Base-by-base conservation (phyloP, 164 flowering plant species). In the Annona squamosa region DNA sequence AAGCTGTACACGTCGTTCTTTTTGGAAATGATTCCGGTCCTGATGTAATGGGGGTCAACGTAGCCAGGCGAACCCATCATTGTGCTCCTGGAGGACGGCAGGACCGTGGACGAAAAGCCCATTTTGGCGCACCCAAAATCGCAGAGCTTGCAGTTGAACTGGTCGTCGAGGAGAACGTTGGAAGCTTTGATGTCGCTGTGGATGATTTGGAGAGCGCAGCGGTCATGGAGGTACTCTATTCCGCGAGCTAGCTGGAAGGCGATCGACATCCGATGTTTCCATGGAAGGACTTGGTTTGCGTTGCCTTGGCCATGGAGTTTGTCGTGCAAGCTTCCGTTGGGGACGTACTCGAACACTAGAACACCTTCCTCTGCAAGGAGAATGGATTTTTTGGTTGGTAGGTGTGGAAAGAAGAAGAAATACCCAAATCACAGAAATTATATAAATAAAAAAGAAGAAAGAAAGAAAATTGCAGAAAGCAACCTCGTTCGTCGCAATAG, bases 141-240 rank as follows among this genome's bases (percentile, higher is more conserved):
- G 65, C 95, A 92, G 63, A 92, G 88, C 73, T 86, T 88, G 81
- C 86, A 81, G 44, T 85, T 85, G 57, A 87, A 75, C 2, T 83
- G 9, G 2, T 85, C 79, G 77, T 92, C 95, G 0, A 92, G 81
- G n/a, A 92, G 80, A 4, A 92, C 74, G 78, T 92, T 92, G 2
- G 97, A 89, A 13, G 95, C 48, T 80, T 92, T 92, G 71, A 92
- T 82, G 83, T 92, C 97, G 0, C 91, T 84, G 71, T 92, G 97
- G 59, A 92, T 83, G 41, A 92, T 84, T 48, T 82, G 92, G 9
- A 76, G 87, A 18, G 52, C 46, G 70, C 90, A 85, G 57, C 76
- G 79, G 46, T 86, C 90, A 61, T 92, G 95, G 2, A 92, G 84
- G 64, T 90, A 86, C 7, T 86, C 86, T 16, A 90, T 77, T 2